These are phyloP conservation scores for Trametes cinnabarina DNA, from an alignment of 768 basidiomycete species.

Conservation along the genomic window DNA sequence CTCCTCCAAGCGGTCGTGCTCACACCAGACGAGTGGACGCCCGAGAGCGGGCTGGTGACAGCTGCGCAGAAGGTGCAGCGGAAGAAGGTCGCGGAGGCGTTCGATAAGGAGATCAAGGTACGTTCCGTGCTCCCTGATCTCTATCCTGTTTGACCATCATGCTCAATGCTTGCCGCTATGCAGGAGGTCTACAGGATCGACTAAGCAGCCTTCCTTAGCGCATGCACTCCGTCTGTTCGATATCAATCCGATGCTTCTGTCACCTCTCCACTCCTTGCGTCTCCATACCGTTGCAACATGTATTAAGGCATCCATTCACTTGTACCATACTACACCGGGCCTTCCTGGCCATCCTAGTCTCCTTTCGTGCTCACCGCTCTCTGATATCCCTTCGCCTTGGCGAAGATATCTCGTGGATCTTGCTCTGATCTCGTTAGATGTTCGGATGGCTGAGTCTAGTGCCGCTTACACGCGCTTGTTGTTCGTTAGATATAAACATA, in stretches of 20 bases:
- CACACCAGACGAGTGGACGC: conserved; percentile 87
- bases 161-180: background rate
- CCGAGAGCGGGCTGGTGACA: conserved; percentile 84
- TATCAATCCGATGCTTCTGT: background rate
- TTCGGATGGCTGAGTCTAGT: conserved; percentile 5
- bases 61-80: conserved; percentile 91
- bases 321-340: conserved; percentile 1
- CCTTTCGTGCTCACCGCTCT: background rate
- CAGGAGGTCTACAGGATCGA: conserved; percentile 17
- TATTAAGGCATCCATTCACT: background rate
- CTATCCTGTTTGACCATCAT: no score
- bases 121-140: no score
- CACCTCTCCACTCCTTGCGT: background rate
- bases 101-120: conserved; percentile 55
- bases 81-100: conserved; percentile 64
- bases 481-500: background rate
- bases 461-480: conserved; percentile 1
- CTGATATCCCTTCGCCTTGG: background rate
- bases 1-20: conserved; percentile 73
- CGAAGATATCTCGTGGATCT: background rate
- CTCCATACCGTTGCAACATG: background rate
- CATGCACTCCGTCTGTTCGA: background rate
- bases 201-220: background rate
- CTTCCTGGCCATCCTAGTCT: conserved; percentile 6
- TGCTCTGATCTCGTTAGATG: background rate